These are phyloP conservation scores for Penicillium fimorum DNA, from an alignment of 495 filamentous ascomycete genomes.

Conservation along the genomic window DNA sequence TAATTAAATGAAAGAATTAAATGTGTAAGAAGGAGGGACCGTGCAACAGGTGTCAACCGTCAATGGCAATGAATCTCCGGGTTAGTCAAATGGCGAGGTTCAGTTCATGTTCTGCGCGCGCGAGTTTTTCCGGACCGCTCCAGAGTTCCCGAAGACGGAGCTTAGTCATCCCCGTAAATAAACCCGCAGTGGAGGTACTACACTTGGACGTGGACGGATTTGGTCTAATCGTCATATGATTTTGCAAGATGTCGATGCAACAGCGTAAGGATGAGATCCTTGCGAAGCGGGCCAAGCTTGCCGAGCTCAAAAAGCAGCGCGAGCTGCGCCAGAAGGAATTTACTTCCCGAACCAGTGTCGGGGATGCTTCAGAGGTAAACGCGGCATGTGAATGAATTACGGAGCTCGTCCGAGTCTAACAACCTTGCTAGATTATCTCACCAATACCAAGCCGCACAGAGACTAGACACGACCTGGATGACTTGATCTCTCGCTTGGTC, in stretches of 20 bases:
- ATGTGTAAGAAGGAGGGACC: conserved; percentile 35
- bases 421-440: conserved; percentile 54
- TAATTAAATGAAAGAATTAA: conserved; percentile 20
- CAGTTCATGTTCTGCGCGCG: conserved; percentile 46
- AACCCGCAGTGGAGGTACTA: conserved; percentile 12
- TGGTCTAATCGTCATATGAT: conserved; percentile 13
- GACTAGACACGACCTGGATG: conserved; percentile 77
- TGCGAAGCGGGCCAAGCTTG: conserved; percentile 91
- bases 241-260: conserved; percentile 58
- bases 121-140: conserved; percentile 53
- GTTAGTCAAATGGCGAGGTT: conserved; percentile 39
- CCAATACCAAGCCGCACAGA: conserved; percentile 68
- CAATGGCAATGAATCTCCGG: conserved; percentile 42
- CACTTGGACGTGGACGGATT: conserved; percentile 16
- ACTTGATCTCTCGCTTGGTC: conserved; percentile 72
- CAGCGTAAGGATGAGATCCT: conserved; percentile 90
- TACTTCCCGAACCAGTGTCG: conserved; percentile 60
- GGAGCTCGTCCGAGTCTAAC: conserved; percentile 19
- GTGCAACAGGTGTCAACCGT: conserved; percentile 39
- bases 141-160: conserved; percentile 6
- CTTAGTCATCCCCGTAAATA: conserved; percentile 25
- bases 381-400: conserved; percentile 17
- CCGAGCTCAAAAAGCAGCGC: conserved; percentile 89
- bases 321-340: conserved; percentile 76
- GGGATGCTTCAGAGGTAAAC: conserved; percentile 54